phyloP scores from a whole-genome alignment of 306 rosid genomes.

The Astragalus glycyphyllos region DNA sequence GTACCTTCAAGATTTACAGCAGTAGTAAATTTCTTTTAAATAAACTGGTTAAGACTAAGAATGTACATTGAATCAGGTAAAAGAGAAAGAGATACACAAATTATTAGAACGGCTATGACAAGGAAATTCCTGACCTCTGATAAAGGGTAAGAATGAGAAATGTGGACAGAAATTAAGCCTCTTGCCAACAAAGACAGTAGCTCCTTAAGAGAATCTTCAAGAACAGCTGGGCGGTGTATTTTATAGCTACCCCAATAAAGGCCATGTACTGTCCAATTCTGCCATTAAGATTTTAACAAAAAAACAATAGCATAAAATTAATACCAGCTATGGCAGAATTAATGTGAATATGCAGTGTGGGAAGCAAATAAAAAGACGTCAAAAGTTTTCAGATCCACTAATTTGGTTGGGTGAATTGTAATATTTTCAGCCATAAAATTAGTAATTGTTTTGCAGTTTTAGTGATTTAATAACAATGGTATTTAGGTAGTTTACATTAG shows the following conservation, averaged over 20 bases:
- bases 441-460: background rate
- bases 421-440: constrained; percentile 1
- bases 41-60: constrained; percentile 22
- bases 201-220: constrained; percentile 81
- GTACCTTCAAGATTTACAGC: background rate
- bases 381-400: constrained; percentile 19
- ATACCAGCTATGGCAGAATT: constrained; percentile 10
- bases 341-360: background rate
- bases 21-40: constrained; percentile 26
- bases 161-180: constrained; percentile 77
- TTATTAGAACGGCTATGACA: constrained; percentile 1
- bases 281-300: constrained; percentile 41
- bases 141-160: constrained; percentile 74
- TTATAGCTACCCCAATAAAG: constrained; percentile 97
- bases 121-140: constrained; percentile 69
- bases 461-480: constrained; percentile 15
- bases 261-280: constrained; percentile 99
- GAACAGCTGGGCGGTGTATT: constrained; percentile 72
- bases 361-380: constrained; percentile 18
- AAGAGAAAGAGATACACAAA: background rate
- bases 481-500: background rate
- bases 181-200: constrained; percentile 76
- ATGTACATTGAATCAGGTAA: constrained; percentile 8
- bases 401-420: constrained; percentile 3
- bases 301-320: background rate